Base-by-base conservation (phyloP, 306 rosid genomes). In the Glycine soja region DNA sequence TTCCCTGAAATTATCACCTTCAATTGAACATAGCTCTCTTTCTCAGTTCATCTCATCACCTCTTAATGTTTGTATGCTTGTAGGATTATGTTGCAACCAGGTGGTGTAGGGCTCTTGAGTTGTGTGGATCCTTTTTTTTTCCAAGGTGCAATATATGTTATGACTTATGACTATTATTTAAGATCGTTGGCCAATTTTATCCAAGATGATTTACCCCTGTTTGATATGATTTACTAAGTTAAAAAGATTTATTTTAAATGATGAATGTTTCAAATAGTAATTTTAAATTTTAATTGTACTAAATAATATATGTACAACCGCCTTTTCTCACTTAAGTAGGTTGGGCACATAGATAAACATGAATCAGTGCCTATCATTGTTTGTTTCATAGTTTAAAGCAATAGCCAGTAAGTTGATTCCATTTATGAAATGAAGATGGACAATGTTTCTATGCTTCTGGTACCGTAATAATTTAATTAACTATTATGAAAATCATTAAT, bases 21-120 rank as follows among this genome's bases (percentile, higher is more conserved):
- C 32, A 38, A 53, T 53, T 66, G 32, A 38, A 53, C 79, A 65
- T 73, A 16, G n/a, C 66, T 47, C 63, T 67, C 24, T 71, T 78
- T 54, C 82, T 80, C 72, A 6, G 4, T 38, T 79, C 48, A 24
- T 24, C 30, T 24, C 30, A 43, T 58, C 79, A 74, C 61, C 54
- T 18, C 66, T 84, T 65, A 66, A 54, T 81, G 15, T 76, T 81
- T 81, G 77, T 88, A 80, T 70, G 43, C 51, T 74, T 73, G 56
- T 87, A 96, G 99, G 99, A 96, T 81, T 96, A 96, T 80, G 99
- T 93, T 67, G 98, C 99, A 61, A 96, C 99, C 36, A 92, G 99
- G 86, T 96, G 99, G 99, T 96, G 93, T 79, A 90, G 99, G 87
- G 99, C 99, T 77, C 99, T 98, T 61, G 99, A 96, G 81, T 86